Conservation (phyloP, 768 basidiomycete species). For the Rhodotorula sphaerocarpa region DNA sequence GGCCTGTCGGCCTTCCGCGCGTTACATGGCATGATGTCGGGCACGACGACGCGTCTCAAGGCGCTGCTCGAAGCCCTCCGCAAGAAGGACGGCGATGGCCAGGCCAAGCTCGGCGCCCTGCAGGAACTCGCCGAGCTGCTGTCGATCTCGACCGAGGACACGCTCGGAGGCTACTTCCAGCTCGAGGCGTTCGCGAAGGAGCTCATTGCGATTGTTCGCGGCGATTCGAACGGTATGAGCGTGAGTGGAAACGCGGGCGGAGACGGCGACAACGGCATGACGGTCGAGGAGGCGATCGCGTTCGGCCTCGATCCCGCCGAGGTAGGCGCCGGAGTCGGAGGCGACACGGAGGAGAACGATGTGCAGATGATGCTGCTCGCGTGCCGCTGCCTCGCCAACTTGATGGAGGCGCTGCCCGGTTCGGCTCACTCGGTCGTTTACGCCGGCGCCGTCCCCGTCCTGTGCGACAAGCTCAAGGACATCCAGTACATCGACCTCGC, state of each 20-base stretch:
- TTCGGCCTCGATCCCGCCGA: constrained; percentile 67
- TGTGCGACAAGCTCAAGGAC: constrained; percentile 93
- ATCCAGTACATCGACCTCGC: constrained; percentile 97
- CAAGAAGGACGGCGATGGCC: constrained; percentile 70
- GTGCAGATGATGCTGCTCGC: constrained; percentile 87
- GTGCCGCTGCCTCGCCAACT: constrained; percentile 89
- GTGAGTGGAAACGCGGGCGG: constrained; percentile 55
- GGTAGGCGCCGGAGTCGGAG: constrained; percentile 52
- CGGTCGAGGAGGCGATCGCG: constrained; percentile 68
- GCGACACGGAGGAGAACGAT: constrained; percentile 43
- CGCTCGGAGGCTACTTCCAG: constrained; percentile 88
- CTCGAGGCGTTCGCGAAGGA: constrained; percentile 86
- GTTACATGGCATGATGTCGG: constrained; percentile 57
- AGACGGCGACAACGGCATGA: constrained; percentile 51
- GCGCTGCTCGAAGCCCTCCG: constrained; percentile 76
- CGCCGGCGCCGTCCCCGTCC: constrained; percentile 93
- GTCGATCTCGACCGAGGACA: constrained; percentile 94
- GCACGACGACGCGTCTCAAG: constrained; percentile 77
- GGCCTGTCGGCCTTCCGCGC: constrained; percentile 31
- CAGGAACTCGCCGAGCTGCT: constrained; percentile 92
- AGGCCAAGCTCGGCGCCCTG: constrained; percentile 74
- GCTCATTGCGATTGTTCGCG: constrained; percentile 77
- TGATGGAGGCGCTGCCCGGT: constrained; percentile 98
- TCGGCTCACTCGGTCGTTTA: constrained; percentile 96
- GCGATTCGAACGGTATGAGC: constrained; percentile 47